phyloP scores from a whole-genome alignment of 2,329 filamentous ascomycete genomes.

The Fusarium brevicatenulatum region DNA sequence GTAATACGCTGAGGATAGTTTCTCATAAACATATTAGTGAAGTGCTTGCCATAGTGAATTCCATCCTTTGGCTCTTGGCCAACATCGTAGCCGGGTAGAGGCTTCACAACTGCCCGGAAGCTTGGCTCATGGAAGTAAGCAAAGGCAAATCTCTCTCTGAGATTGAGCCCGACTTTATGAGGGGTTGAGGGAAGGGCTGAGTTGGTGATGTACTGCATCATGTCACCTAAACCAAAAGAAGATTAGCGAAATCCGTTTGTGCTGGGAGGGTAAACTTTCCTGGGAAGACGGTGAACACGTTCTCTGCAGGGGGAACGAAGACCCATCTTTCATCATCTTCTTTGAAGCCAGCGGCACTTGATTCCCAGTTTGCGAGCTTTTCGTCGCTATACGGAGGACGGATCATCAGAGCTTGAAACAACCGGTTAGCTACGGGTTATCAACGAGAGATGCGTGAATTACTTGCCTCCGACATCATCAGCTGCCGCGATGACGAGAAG shows the following conservation, averaged over 20 bases:
- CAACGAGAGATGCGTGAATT: fast-evolving
- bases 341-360: constrained; percentile 55
- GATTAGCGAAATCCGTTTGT: background rate
- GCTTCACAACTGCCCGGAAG: constrained; percentile 57
- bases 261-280: constrained; percentile 42
- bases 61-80: constrained; percentile 49
- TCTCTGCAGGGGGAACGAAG: constrained; percentile 57
- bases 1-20: constrained; percentile 61
- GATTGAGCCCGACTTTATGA: constrained; percentile 63
- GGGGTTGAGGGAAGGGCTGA: constrained; percentile 58
- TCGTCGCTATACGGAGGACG: constrained; percentile 55
- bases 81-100: constrained; percentile 52
- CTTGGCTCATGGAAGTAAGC: constrained; percentile 64
- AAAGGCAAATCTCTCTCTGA: constrained; percentile 58
- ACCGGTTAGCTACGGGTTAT: background rate
- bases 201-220: constrained; percentile 63
- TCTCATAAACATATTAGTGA: constrained; percentile 62
- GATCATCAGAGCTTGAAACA: constrained; percentile 54
- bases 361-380: constrained; percentile 57
- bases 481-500: constrained; percentile 62
- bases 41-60: constrained; percentile 63
- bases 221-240: constrained; percentile 53
- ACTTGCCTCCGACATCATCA: constrained; percentile 59
- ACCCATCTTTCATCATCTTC: constrained; percentile 59
- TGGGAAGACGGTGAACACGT: constrained; percentile 61